Percentiles rank a stretch among this genome's conserved stretches.
Conservation (phyloP, 352 stramenopile species). For the Globisporangium parvum region DNA sequence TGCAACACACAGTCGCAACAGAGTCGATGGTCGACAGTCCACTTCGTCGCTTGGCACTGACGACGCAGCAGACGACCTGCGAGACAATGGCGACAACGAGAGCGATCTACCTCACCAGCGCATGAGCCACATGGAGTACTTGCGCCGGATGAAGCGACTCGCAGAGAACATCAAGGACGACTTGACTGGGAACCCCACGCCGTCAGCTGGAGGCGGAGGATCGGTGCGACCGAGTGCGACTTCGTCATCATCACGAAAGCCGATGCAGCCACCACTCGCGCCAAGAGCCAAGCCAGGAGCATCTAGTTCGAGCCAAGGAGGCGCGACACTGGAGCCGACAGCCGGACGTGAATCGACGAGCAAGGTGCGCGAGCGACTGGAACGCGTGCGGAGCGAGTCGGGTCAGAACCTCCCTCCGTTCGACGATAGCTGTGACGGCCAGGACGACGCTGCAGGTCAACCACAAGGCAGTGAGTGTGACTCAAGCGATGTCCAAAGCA, state of each 20-base stretch:
- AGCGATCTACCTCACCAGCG: constrained; percentile 44
- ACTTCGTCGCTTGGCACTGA: background rate
- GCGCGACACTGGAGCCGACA: no score
- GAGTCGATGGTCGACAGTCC: background rate
- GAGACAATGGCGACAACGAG: constrained; percentile 29
- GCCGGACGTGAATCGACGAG: constrained; percentile 15
- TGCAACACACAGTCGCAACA: background rate
- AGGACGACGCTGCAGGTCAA: background rate
- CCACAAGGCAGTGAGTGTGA: background rate
- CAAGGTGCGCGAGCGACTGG: constrained; percentile 28
- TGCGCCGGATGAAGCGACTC: constrained; percentile 59
- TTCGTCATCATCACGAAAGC: background rate
- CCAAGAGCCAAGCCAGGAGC: background rate
- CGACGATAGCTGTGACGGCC: background rate
- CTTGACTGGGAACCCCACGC: constrained; percentile 15
- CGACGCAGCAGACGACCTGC: constrained; percentile 2
- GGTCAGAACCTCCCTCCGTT: constrained; percentile 1
- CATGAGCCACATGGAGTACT: constrained; percentile 63
- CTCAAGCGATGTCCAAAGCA: background rate
- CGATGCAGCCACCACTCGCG: background rate
- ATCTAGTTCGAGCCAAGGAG: background rate
- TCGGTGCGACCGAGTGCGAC: background rate
- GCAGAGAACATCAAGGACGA: constrained; percentile 63
- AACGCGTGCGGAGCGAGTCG: constrained; percentile 20
- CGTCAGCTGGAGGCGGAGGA: background rate